phyloP scores from a whole-genome alignment of 108 stramenopile species.

The Epithemia pelagica region DNA sequence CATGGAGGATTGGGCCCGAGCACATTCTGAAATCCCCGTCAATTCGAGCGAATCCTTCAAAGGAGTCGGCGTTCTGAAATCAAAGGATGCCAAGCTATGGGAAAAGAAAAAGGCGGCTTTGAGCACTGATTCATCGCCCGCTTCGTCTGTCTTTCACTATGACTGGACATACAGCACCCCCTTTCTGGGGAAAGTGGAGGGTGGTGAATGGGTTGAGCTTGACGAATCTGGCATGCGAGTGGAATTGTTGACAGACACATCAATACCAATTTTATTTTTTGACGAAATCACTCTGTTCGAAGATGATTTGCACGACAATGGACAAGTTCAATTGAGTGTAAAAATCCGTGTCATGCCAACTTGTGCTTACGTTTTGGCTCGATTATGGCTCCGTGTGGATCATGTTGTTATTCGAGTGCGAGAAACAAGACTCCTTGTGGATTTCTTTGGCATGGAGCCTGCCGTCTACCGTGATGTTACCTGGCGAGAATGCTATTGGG shows the following conservation, averaged over 20 bases:
- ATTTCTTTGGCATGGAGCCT: constrained; percentile 12
- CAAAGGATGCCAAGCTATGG: constrained; percentile 59
- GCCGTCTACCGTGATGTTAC: constrained; percentile 57
- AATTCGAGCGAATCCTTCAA: constrained; percentile 9
- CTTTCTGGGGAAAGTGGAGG: constrained; percentile 21
- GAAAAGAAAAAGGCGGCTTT: constrained; percentile 9
- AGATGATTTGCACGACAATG: constrained; percentile 82
- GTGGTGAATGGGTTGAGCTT: constrained; percentile 35
- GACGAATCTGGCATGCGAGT: constrained; percentile 40
- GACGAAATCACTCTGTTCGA: constrained; percentile 62
- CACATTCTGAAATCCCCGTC: constrained; percentile 43
- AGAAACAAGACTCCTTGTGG: constrained; percentile 51
- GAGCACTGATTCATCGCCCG: neutral
- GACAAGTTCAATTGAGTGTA: constrained; percentile 44
- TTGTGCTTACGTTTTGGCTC: constrained; percentile 48
- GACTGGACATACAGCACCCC: constrained; percentile 81
- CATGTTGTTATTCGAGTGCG: constrained; percentile 51
- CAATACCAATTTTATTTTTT: constrained; percentile 62
- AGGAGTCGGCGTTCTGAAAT: constrained; percentile 54
- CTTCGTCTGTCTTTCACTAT: constrained; percentile 48
- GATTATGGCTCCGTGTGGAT: constrained; percentile 60
- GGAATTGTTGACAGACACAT: constrained; percentile 45
- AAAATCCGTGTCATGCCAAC: constrained; percentile 75
- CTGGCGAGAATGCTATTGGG: constrained; percentile 71
- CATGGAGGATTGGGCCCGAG: constrained; percentile 61